Evolutionary conservation across 2,329 filamentous ascomycete genomes (phyloP).

Genomic region (Septoria linicola): DNA sequence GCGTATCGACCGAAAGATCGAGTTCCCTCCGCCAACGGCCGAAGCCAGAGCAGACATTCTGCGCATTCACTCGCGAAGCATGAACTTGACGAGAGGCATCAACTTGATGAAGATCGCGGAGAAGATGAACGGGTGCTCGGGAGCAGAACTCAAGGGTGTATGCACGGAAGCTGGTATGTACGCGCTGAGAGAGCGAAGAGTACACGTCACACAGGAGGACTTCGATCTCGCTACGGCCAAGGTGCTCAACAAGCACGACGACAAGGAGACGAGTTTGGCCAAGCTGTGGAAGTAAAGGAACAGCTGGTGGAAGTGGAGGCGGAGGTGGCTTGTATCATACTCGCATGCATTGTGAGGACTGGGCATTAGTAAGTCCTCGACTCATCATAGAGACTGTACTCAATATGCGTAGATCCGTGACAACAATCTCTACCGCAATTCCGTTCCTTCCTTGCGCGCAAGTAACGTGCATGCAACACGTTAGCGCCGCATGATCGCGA

Average conservation of each 20-base stretch:
- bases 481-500: too few species aligned
- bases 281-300: constrained; percentile 73
- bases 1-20: constrained; percentile 97
- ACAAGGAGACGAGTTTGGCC: constrained; percentile 89
- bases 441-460: too few species aligned
- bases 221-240: constrained; percentile 98
- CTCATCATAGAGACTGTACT: constrained; percentile 16
- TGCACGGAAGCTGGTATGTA: constrained; percentile 99
- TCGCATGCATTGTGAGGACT: constrained; percentile 22
- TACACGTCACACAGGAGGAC: constrained; percentile 98
- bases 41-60: constrained; percentile 97
- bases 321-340: constrained; percentile 23
- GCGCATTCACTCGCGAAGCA: constrained; percentile 94
- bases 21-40: constrained; percentile 94
- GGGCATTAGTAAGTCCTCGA: constrained; percentile 14
- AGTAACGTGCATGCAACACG: too few species aligned
- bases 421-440: too few species aligned
- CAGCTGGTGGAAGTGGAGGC: neutral
- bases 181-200: constrained; percentile 87
- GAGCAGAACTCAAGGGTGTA: constrained; percentile 96
- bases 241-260: constrained; percentile 99
- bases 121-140: constrained; percentile 99
- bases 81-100: constrained; percentile 97
- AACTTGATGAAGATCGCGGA: constrained; percentile 98
- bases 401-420: constrained; percentile 1